Conservation (phyloP, 805 yeast species). For the Hemisphaericaspora nanyangensis region DNA sequence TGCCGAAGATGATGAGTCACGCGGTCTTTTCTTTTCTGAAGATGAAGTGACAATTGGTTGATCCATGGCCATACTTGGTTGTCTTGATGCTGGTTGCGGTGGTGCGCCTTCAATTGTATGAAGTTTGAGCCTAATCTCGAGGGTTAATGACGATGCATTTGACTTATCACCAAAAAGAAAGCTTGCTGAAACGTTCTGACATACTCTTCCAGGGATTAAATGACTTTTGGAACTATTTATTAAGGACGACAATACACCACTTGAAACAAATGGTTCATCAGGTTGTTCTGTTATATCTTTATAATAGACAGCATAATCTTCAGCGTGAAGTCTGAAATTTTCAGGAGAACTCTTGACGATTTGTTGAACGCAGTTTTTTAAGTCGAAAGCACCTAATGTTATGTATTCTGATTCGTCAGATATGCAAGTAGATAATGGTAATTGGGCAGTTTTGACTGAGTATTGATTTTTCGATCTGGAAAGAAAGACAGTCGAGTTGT, state of each 20-base stretch:
- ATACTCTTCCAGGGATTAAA: conserved; percentile 51
- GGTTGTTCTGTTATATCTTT: conserved; percentile 47
- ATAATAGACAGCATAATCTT: conserved; percentile 44
- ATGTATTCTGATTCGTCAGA: conserved; percentile 24
- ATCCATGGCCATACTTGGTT: conserved; percentile 9
- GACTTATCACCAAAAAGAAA: conserved; percentile 35
- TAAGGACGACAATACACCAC: conserved; percentile 35
- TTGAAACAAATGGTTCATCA: conserved; percentile 44
- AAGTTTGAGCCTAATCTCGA: conserved; percentile 54
- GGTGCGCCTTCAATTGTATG: conserved; percentile 29
- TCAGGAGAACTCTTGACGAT: conserved; percentile 38
- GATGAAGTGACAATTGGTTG: background rate
- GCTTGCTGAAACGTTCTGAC: conserved; percentile 52
- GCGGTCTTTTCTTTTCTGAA: conserved; percentile 8
- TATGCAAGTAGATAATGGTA: conserved; percentile 21
- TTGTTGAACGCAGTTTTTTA: conserved; percentile 36
- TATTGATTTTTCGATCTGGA: conserved; percentile 33
- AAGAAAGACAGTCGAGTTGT: conserved; percentile 39
- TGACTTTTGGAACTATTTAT: conserved; percentile 17
- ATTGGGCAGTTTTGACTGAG: conserved; percentile 35
- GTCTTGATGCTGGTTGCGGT: conserved; percentile 1
- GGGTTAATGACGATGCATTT: conserved; percentile 41
- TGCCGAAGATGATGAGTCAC: conserved; percentile 4
- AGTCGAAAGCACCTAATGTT: conserved; percentile 41
- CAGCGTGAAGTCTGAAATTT: conserved; percentile 33